Conservation (phyloP, 1,284 basidiomycete genomes). For the Agroathelia rolfsii region DNA sequence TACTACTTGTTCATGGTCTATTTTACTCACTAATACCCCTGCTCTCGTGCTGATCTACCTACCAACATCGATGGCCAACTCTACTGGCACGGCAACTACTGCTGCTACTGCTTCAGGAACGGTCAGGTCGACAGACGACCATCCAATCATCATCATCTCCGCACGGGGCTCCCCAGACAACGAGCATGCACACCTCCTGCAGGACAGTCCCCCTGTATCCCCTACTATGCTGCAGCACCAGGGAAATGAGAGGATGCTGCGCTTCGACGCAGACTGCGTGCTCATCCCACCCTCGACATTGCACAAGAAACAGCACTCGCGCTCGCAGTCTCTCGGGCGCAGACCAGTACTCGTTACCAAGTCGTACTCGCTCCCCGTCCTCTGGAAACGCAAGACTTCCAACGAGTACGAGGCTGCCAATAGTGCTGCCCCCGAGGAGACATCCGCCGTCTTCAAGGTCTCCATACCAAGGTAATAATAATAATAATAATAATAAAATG, state of each 20-base stretch:
- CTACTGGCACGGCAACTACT: no score
- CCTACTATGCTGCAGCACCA: no score
- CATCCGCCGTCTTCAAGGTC: constrained; percentile 43
- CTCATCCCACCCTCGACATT: constrained; percentile 47
- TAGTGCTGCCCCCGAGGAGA: constrained; percentile 25
- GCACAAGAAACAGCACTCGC: constrained; percentile 28
- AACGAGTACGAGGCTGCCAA: constrained; percentile 20
- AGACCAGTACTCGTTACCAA: constrained; percentile 43
- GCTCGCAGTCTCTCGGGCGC: constrained; percentile 28
- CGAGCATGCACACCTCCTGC: no score
- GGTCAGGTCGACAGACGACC: no score
- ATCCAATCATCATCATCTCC: no score
- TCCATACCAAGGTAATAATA: constrained; percentile 43
- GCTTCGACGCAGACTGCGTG: constrained; percentile 56
- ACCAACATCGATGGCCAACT: no score
- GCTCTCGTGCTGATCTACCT: no score
- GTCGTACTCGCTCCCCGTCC: constrained; percentile 49
- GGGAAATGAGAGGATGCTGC: constrained; percentile 33
- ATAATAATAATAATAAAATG: neutral
- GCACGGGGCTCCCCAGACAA: no score
- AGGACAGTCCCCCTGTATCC: no score
- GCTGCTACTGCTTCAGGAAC: no score
- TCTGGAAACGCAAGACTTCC: constrained; percentile 40
- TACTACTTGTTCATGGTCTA: no score
- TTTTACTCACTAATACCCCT: no score